Evolutionary conservation across 805 yeast genomes (phyloP).

Genomic region (Peterozyma toletana): DNA sequence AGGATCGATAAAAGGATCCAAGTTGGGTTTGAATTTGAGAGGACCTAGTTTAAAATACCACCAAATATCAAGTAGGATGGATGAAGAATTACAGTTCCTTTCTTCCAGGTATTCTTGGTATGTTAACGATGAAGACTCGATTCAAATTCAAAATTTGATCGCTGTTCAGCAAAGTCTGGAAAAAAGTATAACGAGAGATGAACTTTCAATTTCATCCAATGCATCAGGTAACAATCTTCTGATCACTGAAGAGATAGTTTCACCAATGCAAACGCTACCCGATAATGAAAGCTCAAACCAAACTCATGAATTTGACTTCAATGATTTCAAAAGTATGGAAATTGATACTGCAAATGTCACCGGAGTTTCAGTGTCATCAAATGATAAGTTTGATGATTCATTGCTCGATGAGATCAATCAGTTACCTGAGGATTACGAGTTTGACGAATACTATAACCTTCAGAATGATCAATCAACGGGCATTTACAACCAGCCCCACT

Average conservation of each 20-base stretch:
- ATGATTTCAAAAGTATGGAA: neutral
- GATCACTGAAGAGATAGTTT: too few relatives aligned
- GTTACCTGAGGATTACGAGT: constrained; percentile 28
- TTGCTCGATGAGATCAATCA: constrained; percentile 27
- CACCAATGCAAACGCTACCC: too few relatives aligned
- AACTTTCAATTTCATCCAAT: too few relatives aligned
- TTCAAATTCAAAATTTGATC: neutral
- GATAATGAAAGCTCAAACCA: neutral
- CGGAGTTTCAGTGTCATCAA: constrained; percentile 1
- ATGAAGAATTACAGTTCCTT: constrained; percentile 15
- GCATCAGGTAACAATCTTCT: too few relatives aligned
- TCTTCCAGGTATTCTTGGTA: constrained; percentile 19
- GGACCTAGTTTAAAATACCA: constrained; percentile 12
- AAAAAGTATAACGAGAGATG: too few relatives aligned
- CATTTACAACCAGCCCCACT: neutral
- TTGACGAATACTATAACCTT: constrained; percentile 8
- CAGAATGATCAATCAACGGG: neutral
- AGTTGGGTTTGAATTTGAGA: constrained; percentile 1
- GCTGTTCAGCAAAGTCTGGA: too few relatives aligned
- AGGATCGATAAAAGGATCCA: neutral
- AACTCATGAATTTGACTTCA: neutral
- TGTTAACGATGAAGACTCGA: constrained; percentile 16
- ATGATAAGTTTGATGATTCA: constrained; percentile 13
- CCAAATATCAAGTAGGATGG: constrained; percentile 11
- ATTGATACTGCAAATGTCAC: neutral